These are phyloP conservation scores for Dunaliella sp. DNA, from an alignment of 139 green algal species.

Conservation along the genomic window DNA sequence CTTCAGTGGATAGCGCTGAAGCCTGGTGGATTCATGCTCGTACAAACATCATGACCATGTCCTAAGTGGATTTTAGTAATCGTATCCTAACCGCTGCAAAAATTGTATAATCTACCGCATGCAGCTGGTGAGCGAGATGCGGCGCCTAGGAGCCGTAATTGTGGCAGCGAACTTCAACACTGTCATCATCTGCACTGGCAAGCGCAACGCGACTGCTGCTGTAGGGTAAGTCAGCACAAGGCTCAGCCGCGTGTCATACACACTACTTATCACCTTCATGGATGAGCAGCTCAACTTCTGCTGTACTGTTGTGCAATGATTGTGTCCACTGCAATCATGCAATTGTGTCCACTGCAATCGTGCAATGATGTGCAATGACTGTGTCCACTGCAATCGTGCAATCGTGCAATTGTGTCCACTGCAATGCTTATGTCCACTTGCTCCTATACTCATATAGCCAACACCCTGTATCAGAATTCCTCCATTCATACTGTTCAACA, in stretches of 20 bases:
- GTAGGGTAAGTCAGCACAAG: slow-evolving; percentile 53
- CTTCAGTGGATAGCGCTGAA: neutral
- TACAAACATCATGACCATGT: too few relatives aligned
- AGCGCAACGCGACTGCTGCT: slow-evolving; percentile 68
- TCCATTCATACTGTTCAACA: too few relatives aligned
- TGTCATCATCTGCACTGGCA: slow-evolving; percentile 84
- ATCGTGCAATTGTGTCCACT: too few relatives aligned
- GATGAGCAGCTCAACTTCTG: neutral
- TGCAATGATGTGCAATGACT: neutral
- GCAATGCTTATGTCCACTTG: too few relatives aligned
- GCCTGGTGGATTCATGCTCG: too few relatives aligned
- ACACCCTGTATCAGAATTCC: too few relatives aligned
- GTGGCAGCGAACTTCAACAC: slow-evolving; percentile 77
- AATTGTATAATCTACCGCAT: too few relatives aligned
- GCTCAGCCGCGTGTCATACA: neutral
- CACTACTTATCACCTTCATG: neutral
- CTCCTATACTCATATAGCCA: too few relatives aligned
- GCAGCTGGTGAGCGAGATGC: slow-evolving; percentile 77
- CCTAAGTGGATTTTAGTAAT: too few relatives aligned
- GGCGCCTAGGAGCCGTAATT: slow-evolving; percentile 73
- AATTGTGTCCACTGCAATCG: neutral
- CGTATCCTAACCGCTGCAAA: too few relatives aligned
- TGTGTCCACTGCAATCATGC: too few relatives aligned
- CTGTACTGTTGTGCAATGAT: neutral
- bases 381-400: neutral